Evolutionary conservation across 148 eudicot genomes (phyloP).

Genomic region (Polygonum aviculare): DNA sequence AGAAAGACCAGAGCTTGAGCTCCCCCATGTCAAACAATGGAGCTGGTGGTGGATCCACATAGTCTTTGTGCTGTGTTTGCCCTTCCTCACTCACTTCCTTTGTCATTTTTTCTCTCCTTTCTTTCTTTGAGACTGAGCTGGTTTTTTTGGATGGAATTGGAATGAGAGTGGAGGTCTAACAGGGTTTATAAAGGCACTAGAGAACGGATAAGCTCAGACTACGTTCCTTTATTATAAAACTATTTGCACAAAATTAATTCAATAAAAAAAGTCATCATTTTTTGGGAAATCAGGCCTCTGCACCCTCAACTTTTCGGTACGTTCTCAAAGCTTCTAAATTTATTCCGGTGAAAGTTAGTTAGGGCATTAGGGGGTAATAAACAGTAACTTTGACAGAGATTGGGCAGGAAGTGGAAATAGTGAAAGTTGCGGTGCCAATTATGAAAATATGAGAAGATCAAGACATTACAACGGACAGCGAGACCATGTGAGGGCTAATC

Average conservation of each 20-base stretch:
- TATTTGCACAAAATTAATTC: neutral
- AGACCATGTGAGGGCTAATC: constrained; percentile 34
- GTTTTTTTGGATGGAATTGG: no score
- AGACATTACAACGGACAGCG: constrained; percentile 15
- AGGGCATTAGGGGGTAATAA: neutral
- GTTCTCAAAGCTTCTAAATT: no score
- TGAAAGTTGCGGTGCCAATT: neutral
- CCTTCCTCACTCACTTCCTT: constrained; percentile 68
- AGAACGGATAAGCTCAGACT: neutral
- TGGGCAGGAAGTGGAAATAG: neutral
- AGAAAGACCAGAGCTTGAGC: constrained; percentile 77
- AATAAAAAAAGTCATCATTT: neutral
- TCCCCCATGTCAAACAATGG: constrained; percentile 68
- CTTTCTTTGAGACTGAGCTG: neutral
- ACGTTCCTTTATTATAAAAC: no score
- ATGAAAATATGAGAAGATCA: neutral
- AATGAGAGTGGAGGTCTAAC: neutral
- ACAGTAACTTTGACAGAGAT: neutral
- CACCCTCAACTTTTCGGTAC: neutral
- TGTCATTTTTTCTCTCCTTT: constrained; percentile 29
- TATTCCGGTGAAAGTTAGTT: no score
- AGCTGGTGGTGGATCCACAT: constrained; percentile 90
- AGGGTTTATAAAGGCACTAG: neutral
- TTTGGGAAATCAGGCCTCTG: neutral
- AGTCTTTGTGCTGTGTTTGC: constrained; percentile 44